Conservation (phyloP, 2,329 filamentous ascomycete species). For the Fusarium zealandicum region DNA sequence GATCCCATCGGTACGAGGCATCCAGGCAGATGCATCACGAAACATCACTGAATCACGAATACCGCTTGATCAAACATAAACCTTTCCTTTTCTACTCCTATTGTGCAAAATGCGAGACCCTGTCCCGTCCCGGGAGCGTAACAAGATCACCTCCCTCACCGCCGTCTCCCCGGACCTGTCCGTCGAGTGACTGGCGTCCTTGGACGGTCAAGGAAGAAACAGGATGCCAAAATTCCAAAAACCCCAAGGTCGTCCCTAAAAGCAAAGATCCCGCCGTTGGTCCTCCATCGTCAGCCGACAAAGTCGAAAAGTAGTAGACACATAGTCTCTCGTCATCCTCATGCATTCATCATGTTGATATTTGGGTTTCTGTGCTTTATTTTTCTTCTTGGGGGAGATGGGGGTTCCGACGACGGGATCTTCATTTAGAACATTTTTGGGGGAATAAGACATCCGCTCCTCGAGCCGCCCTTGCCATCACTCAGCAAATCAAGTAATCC, state of each 20-base stretch:
- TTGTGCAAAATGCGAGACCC: slow-evolving; percentile 47
- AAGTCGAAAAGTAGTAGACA: slow-evolving; percentile 24
- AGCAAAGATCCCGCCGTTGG: slow-evolving; percentile 7
- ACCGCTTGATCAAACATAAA: slow-evolving; percentile 43
- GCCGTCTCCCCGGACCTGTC: slow-evolving; percentile 38
- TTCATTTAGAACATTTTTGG: slow-evolving; percentile 47
- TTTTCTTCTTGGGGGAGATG: slow-evolving; percentile 38
- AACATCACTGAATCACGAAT: slow-evolving; percentile 11
- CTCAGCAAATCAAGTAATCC: slow-evolving; percentile 59
- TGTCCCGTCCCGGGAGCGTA: slow-evolving; percentile 42
- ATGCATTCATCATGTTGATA: slow-evolving; percentile 42
- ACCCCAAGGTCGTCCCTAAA: slow-evolving; percentile 15
- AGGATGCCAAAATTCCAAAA: slow-evolving; percentile 14
- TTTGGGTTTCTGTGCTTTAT: slow-evolving; percentile 47
- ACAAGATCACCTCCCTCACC: slow-evolving; percentile 41
- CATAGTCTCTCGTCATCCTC: slow-evolving; percentile 35
- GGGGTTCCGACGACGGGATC: slow-evolving; percentile 44
- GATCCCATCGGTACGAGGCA: no score
- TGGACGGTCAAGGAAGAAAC: slow-evolving; percentile 15
- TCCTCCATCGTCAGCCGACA: slow-evolving; percentile 11
- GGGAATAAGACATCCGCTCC: slow-evolving; percentile 45
- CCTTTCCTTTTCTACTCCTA: slow-evolving; percentile 50
- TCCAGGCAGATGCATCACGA: no score
- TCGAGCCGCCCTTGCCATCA: slow-evolving; percentile 54
- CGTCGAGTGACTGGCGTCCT: slow-evolving; percentile 40